Evolutionary conservation across 129 eudicot species (phyloP).

Genomic region (Escallonia herrerae): DNA sequence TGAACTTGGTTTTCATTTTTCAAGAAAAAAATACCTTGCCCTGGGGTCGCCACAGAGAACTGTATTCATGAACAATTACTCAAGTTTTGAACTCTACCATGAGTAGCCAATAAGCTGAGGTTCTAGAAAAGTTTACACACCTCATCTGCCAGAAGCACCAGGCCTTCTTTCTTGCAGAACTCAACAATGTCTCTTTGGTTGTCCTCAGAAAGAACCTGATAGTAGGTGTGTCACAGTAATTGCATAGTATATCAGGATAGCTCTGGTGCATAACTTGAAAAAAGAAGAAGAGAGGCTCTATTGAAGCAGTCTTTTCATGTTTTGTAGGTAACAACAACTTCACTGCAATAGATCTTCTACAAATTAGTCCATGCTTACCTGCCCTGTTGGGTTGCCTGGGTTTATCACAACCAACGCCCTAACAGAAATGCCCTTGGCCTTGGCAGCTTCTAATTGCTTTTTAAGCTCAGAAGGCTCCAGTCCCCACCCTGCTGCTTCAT

Average conservation of each 20-base stretch:
- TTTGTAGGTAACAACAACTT: not conserved
- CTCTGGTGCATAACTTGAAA: not conserved
- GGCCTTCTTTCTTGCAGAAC: constrained; percentile 92
- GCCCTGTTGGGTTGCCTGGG: constrained; percentile 99
- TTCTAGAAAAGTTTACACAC: constrained; percentile 28
- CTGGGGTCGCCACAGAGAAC: too few relatives aligned
- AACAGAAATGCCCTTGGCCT: constrained; percentile 66
- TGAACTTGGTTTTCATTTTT: too few relatives aligned
- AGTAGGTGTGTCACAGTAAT: not conserved
- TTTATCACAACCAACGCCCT: constrained; percentile 95
- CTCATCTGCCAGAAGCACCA: constrained; percentile 98
- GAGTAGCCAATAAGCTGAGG: not conserved
- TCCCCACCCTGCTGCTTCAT: constrained; percentile 99
- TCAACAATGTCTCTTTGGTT: constrained; percentile 92
- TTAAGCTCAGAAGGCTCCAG: constrained; percentile 82
- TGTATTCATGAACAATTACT: too few relatives aligned
- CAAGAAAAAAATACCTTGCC: too few relatives aligned
- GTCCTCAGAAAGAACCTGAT: constrained; percentile 84
- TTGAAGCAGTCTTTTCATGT: not conserved
- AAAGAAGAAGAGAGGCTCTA: not conserved
- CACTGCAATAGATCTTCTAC: not conserved
- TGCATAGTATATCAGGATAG: not conserved
- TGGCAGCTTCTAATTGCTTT: constrained; percentile 77
- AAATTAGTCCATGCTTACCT: constrained; percentile 38
- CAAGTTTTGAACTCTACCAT: too few relatives aligned